phyloP scores from a whole-genome alignment of 768 basidiomycete genomes.

The Crucibulum laeve region DNA sequence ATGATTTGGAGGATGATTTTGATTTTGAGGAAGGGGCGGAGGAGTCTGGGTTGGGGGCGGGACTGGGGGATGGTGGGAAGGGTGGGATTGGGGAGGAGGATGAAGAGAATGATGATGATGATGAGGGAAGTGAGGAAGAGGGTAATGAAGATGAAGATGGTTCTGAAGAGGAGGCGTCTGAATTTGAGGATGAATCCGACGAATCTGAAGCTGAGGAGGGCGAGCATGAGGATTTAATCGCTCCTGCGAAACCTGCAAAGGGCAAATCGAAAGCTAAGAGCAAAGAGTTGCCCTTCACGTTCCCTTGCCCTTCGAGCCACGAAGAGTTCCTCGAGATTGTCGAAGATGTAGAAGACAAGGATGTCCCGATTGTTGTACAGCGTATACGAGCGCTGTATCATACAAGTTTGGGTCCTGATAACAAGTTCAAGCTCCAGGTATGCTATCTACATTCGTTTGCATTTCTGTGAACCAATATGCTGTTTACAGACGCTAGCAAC shows the following conservation, averaged over 20 bases:
- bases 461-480: not conserved
- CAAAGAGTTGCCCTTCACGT: conserved; percentile 83
- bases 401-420: conserved; percentile 86
- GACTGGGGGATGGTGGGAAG: conserved; percentile 31
- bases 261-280: conserved; percentile 29
- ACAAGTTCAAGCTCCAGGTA: conserved; percentile 91
- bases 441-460: conserved; percentile 10
- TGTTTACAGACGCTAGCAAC: conserved; percentile 58
- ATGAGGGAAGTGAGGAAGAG: conserved; percentile 19
- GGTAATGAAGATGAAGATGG: conserved; percentile 37
- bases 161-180: conserved; percentile 25
- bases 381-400: conserved; percentile 90
- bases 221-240: conserved; percentile 40
- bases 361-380: conserved; percentile 78
- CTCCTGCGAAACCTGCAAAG: conserved; percentile 19
- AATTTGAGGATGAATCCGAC: conserved; percentile 27
- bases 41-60: conserved; percentile 37
- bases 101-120: conserved; percentile 27
- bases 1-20: conserved; percentile 93
- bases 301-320: conserved; percentile 82
- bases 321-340: conserved; percentile 88
- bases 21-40: conserved; percentile 37
- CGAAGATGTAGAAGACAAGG: conserved; percentile 61
- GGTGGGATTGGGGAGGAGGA: conserved; percentile 31
- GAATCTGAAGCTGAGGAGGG: conserved; percentile 34